Evolutionary conservation across 495 filamentous ascomycete genomes (phyloP).

Genomic region (Penicillium silybi): DNA sequence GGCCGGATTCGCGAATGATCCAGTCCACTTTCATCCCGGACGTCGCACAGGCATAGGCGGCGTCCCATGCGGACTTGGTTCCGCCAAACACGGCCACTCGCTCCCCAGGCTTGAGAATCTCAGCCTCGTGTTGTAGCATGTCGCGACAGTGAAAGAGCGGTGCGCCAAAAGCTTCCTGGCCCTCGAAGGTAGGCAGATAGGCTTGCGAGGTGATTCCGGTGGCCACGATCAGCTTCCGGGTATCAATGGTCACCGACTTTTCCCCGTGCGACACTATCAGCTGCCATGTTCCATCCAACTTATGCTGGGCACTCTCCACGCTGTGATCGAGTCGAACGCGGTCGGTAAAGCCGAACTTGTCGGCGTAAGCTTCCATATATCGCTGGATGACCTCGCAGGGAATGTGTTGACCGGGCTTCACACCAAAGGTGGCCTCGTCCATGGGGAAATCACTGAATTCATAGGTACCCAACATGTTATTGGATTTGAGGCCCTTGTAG

Average conservation of each 20-base stretch:
- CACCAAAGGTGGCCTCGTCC: slow-evolving; percentile 55
- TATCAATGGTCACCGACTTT: slow-evolving; percentile 27
- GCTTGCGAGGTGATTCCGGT: slow-evolving; percentile 66
- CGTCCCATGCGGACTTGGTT: slow-evolving; percentile 75
- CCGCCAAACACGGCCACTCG: slow-evolving; percentile 62
- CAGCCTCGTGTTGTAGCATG: slow-evolving; percentile 41
- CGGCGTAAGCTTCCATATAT: slow-evolving; percentile 63
- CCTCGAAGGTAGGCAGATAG: slow-evolving; percentile 48
- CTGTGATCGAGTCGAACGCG: slow-evolving; percentile 51
- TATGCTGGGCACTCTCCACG: slow-evolving; percentile 51
- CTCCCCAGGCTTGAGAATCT: slow-evolving; percentile 31
- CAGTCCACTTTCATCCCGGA: slow-evolving; percentile 66
- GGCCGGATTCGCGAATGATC: slow-evolving; percentile 74
- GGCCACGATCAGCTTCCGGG: slow-evolving; percentile 62
- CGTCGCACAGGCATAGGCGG: slow-evolving; percentile 63
- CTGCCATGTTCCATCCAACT: slow-evolving; percentile 37
- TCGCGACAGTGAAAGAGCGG: slow-evolving; percentile 64
- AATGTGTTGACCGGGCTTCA: slow-evolving; percentile 62
- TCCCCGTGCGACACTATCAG: slow-evolving; percentile 25
- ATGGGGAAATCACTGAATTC: slow-evolving; percentile 74
- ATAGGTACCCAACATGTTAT: slow-evolving; percentile 60
- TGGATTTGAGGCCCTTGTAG: slow-evolving; percentile 65
- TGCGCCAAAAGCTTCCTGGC: slow-evolving; percentile 46
- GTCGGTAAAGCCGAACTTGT: slow-evolving; percentile 52
- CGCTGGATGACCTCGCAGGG: slow-evolving; percentile 60